These are phyloP conservation scores for Hysterium pulicare DNA, from an alignment of 2,329 filamentous ascomycete species.

Conservation along the genomic window DNA sequence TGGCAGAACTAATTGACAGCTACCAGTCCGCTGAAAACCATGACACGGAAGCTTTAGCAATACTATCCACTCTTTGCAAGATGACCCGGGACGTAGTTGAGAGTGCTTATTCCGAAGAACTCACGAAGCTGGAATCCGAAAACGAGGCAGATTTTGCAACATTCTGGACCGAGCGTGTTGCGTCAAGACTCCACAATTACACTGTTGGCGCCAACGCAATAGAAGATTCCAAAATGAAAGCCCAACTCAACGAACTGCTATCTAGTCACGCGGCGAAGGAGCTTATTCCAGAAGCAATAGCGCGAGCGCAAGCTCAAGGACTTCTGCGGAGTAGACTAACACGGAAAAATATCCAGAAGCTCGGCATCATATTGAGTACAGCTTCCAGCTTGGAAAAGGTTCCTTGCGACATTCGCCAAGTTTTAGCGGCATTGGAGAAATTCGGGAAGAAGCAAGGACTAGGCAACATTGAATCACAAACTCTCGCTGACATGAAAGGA, in stretches of 20 bases:
- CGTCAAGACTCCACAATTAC: slow-evolving; percentile 24
- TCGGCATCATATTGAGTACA: slow-evolving; percentile 21
- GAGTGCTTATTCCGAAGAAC: slow-evolving; percentile 20
- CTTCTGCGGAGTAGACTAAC: slow-evolving; percentile 29
- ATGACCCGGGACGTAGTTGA: slow-evolving; percentile 21
- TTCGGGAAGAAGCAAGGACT: slow-evolving; percentile 34
- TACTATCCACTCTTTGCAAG: slow-evolving; percentile 15
- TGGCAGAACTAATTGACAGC: slow-evolving; percentile 15
- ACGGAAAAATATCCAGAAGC: slow-evolving; percentile 26
- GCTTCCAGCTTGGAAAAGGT: not conserved
- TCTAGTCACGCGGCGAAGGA: slow-evolving; percentile 29
- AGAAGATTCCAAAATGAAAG: slow-evolving; percentile 27
- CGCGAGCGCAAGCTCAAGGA: slow-evolving; percentile 28
- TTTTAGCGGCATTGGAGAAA: slow-evolving; percentile 22
- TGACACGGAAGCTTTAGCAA: not conserved
- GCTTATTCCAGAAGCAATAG: slow-evolving; percentile 28
- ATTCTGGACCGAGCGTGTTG: slow-evolving; percentile 33
- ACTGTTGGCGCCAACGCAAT: slow-evolving; percentile 19
- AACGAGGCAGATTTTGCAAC: slow-evolving; percentile 27
- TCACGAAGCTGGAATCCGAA: slow-evolving; percentile 23
- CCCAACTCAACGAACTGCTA: slow-evolving; percentile 33
- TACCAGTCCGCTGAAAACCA: slow-evolving; percentile 2
- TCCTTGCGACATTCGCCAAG: slow-evolving; percentile 6
- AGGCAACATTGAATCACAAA: slow-evolving; percentile 2
- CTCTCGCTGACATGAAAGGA: slow-evolving; percentile 20